Evolutionary conservation across 2,329 filamentous ascomycete genomes (phyloP).

Genomic region (Ophiostoma tasmaniense): DNA sequence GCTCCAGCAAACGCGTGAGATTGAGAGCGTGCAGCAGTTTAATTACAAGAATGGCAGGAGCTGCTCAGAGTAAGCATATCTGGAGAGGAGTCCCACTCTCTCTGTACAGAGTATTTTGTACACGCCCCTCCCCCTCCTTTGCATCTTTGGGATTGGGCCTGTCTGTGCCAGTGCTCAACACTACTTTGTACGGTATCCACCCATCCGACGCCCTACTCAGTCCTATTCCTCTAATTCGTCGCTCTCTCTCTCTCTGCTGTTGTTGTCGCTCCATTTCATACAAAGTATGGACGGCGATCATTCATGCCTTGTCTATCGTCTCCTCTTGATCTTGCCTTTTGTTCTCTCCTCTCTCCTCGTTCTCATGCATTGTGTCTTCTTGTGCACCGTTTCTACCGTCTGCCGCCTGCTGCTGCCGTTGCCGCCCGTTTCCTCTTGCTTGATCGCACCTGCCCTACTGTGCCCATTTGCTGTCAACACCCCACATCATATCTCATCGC

Average conservation of each 20-base stretch:
- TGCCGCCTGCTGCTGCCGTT: neutral
- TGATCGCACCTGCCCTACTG: neutral
- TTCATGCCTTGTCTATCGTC: neutral
- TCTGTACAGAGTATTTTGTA: too few relatives aligned
- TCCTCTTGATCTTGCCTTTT: neutral
- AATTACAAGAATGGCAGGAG: neutral
- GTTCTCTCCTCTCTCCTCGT: neutral
- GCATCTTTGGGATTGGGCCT: neutral
- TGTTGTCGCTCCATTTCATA: neutral
- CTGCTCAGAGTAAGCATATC: neutral
- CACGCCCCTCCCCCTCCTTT: neutral
- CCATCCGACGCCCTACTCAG: neutral
- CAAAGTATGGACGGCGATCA: neutral
- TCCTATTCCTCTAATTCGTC: neutral
- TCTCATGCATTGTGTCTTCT: neutral
- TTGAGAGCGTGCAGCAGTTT: neutral
- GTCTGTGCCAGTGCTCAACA: neutral
- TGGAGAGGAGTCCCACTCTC: neutral
- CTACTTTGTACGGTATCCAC: neutral
- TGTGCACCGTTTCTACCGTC: neutral
- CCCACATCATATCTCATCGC: neutral
- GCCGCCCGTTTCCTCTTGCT: neutral
- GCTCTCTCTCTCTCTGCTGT: neutral
- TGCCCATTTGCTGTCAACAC: neutral
- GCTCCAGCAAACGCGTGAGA: neutral